These are phyloP conservation scores for Pistacia atlantica DNA, from an alignment of 345 rosid genomes.

Conservation along the genomic window DNA sequence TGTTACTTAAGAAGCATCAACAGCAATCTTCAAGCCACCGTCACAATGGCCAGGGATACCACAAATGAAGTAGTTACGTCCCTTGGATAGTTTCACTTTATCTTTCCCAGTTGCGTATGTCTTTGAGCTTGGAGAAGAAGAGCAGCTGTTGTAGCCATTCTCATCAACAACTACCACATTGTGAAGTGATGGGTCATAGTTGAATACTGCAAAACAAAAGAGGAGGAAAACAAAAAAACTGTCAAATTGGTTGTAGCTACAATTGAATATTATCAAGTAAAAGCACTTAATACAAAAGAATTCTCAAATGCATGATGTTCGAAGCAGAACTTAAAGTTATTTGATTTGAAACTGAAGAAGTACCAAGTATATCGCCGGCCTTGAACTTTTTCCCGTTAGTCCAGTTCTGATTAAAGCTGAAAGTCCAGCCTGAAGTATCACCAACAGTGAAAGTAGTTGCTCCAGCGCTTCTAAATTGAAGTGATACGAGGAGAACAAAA, in stretches of 20 bases:
- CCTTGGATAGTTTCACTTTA: slow-evolving; percentile 18
- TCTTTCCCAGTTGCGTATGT: slow-evolving; percentile 24
- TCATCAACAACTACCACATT: slow-evolving; percentile 23
- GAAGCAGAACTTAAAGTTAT: not conserved
- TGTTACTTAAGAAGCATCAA: slow-evolving; percentile 19
- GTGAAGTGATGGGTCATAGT: slow-evolving; percentile 26
- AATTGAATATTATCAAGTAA: no score
- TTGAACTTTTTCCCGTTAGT: slow-evolving; percentile 24
- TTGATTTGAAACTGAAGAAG: not conserved
- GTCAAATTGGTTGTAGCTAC: not conserved
- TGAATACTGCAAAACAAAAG: slow-evolving; percentile 21
- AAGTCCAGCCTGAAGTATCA: slow-evolving; percentile 33
- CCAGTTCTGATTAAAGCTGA: slow-evolving; percentile 23
- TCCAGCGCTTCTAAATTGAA: not conserved
- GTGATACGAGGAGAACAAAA: not conserved
- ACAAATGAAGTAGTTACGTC: slow-evolving; percentile 32
- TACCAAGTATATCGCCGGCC: slow-evolving; percentile 27
- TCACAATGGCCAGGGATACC: slow-evolving; percentile 27
- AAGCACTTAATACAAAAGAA: no score
- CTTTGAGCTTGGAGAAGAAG: slow-evolving; percentile 8
- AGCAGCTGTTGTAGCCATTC: slow-evolving; percentile 17
- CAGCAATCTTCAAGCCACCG: slow-evolving; percentile 28
- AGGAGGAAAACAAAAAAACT: not conserved
- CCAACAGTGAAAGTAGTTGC: slow-evolving; percentile 22
- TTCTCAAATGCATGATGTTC: no score